Evolutionary conservation across 23 red algal species (phyloP).

Genomic region (Gracilaria domingensis): DNA sequence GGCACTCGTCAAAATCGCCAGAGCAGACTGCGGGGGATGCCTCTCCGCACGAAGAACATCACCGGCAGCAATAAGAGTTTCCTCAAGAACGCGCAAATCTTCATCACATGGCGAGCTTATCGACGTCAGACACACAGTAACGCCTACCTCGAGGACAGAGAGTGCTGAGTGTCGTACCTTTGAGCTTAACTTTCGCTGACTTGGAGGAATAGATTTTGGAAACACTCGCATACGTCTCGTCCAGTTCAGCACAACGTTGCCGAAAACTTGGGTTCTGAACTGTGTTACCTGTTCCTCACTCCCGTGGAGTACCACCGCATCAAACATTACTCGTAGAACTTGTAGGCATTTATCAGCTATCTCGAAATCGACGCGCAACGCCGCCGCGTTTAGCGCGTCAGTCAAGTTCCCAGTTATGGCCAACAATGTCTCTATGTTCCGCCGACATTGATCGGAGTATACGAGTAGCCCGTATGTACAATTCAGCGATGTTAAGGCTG

Average conservation of each 20-base stretch:
- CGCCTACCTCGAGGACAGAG: slow-evolving; percentile 23
- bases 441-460: slow-evolving; percentile 16
- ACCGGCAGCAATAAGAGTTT: slow-evolving; percentile 4
- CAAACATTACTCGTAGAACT: slow-evolving; percentile 22
- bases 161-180: slow-evolving; percentile 25
- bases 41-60: not conserved
- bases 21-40: not conserved
- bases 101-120: slow-evolving; percentile 3
- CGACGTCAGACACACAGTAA: slow-evolving; percentile 21
- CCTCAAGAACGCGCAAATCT: slow-evolving; percentile 19
- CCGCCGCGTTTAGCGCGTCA: slow-evolving; percentile 20
- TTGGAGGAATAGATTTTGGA: slow-evolving; percentile 2
- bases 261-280: not conserved
- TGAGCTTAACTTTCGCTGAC: not conserved
- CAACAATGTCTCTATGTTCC: not conserved
- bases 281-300: slow-evolving; percentile 1
- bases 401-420: not conserved
- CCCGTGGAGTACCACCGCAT: not conserved
- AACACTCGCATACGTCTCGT: slow-evolving; percentile 11
- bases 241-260: slow-evolving; percentile 13
- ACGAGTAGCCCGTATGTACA: not conserved
- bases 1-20: slow-evolving; percentile 21
- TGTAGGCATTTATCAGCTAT: slow-evolving; percentile 23
- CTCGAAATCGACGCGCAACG: slow-evolving; percentile 11
- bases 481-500: not conserved